These are phyloP conservation scores for Alternaria ethzedia DNA, from an alignment of 2,329 filamentous ascomycete species.

Conservation along the genomic window DNA sequence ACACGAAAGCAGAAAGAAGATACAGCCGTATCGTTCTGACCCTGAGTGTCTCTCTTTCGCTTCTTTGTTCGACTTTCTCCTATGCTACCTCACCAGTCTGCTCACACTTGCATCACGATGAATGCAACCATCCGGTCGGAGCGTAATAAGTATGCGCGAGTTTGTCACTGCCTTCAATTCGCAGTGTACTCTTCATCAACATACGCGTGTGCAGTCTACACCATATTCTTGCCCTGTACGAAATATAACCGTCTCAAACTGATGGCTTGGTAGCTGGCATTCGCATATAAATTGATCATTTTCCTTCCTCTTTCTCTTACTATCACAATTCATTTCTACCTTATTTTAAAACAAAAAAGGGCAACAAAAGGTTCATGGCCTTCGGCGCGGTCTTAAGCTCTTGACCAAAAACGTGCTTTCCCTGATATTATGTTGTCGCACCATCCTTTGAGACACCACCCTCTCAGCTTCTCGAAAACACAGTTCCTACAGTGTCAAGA, in stretches of 20 bases:
- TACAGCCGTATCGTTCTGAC: neutral
- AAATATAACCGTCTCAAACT: neutral
- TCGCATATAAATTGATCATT: neutral
- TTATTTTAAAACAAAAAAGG: rapidly evolving
- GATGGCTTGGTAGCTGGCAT: neutral
- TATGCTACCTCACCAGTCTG: neutral
- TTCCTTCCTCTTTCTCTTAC: neutral
- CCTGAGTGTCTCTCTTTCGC: neutral
- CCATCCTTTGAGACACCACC: neutral
- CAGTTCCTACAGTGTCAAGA: neutral
- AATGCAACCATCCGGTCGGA: rapidly evolving
- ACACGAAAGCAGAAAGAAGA: neutral
- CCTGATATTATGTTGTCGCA: too few species aligned
- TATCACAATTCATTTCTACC: neutral
- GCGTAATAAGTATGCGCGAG: too few species aligned
- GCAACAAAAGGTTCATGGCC: too few species aligned
- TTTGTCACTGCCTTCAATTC: too few species aligned
- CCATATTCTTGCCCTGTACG: rapidly evolving
- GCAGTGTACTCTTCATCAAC: too few species aligned
- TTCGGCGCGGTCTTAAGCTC: too few species aligned
- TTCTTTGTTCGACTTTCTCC: neutral
- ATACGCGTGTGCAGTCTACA: too few species aligned
- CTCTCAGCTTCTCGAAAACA: neutral
- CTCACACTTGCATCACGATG: too few species aligned
- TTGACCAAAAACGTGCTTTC: too few species aligned